phyloP scores from a whole-genome alignment of 78 protist species.

The Planoprotostelium fungivorum region DNA sequence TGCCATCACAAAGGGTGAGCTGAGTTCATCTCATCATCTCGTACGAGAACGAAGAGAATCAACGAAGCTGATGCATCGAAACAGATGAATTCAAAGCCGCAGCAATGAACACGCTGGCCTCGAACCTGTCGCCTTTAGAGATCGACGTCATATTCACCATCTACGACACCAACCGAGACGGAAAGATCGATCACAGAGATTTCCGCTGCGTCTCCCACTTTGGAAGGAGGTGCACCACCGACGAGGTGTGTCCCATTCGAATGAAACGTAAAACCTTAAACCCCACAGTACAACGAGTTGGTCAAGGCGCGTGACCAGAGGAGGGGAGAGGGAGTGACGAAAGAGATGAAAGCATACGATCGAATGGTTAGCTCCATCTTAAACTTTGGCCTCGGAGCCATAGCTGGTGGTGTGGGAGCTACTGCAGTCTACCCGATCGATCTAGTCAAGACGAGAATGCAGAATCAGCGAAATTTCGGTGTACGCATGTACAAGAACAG shows the following conservation, averaged over 20 bases:
- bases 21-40: too few relatives aligned
- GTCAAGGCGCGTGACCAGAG: neutral
- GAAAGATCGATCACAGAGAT: neutral
- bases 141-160: conserved; percentile 5
- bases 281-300: neutral
- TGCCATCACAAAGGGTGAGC: neutral
- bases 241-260: neutral
- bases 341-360: conserved; percentile 1
- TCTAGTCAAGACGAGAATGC: conserved; percentile 75
- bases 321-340: neutral
- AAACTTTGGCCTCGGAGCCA: conserved; percentile 65
- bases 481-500: conserved; percentile 58
- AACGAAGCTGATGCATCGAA: too few relatives aligned
- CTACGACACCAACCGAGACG: neutral
- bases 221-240: neutral
- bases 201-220: neutral
- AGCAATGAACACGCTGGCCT: neutral
- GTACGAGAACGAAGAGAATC: too few relatives aligned
- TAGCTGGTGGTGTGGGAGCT: conserved; percentile 77
- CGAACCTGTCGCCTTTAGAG: neutral
- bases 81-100: neutral
- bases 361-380: conserved; percentile 16
- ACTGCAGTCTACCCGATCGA: conserved; percentile 81
- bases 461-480: conserved; percentile 43
- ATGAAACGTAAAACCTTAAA: neutral